These are phyloP conservation scores for Magnolia changhungtana DNA, from an alignment of 164 flowering plant species.

Conservation along the genomic window DNA sequence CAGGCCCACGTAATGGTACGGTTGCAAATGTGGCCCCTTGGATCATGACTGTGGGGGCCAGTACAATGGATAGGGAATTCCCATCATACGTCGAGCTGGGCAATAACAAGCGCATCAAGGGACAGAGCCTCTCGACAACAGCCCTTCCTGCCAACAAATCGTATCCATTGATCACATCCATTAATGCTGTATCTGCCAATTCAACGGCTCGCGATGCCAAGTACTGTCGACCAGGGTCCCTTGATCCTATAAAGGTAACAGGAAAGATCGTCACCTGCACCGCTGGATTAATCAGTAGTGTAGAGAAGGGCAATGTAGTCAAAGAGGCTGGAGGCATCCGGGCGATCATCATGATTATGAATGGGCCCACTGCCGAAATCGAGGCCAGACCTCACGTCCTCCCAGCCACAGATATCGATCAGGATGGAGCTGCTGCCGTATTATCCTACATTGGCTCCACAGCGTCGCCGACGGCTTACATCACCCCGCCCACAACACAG, in stretches of 20 bases:
- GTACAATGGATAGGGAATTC: conserved; percentile 9
- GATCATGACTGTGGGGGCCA: conserved; percentile 11
- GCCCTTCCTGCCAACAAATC: conserved; percentile 19
- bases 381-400: conserved; percentile 39
- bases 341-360: conserved; percentile 41
- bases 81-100: background rate
- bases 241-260: conserved; percentile 44
- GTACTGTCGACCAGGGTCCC: background rate
- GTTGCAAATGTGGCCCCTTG: conserved; percentile 7
- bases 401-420: conserved; percentile 37
- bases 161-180: conserved; percentile 31
- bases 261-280: conserved; percentile 47
- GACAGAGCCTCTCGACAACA: conserved; percentile 58
- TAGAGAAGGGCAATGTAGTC: conserved; percentile 5
- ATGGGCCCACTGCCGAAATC: conserved; percentile 37
- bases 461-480: conserved; percentile 35
- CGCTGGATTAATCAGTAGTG: background rate
- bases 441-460: background rate
- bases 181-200: conserved; percentile 28
- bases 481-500: conserved; percentile 26
- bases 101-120: conserved; percentile 32
- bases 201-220: conserved; percentile 21
- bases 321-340: conserved; percentile 40
- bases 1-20: background rate
- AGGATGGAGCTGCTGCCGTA: conserved; percentile 33